Base-by-base conservation (phyloP, 2,329 filamentous ascomycete genomes). In the Sclerotinia glacialis region DNA sequence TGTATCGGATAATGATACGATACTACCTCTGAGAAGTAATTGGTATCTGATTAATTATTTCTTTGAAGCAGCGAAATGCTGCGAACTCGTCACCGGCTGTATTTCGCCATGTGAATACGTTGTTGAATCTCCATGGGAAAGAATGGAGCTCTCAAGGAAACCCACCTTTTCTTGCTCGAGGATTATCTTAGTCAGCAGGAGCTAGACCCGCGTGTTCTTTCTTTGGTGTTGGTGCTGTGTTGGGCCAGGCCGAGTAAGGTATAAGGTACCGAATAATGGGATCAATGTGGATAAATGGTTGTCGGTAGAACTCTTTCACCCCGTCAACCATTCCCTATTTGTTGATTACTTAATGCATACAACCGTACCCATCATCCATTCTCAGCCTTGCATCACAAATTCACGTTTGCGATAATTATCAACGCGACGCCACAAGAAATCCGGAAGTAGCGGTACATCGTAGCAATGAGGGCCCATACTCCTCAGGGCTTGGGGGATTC, bases 391-490 rank as follows among this genome's bases (percentile, higher is more conserved):
- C 31, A 61, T 26, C 58, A 37, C 42, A 37, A 47, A 49, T 40
- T 61, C 21, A 14, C 46, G 44, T 49, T 61, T 61, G 63, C 70
- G 68, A 73, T 64, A 68, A 68, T 50, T 60, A 37, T 68, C 47
- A 16, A 54, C 23, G 2, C 37, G 23, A 61, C 64, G 21, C n/a
- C 46, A 67, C 60, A 28, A 34, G 47, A 58, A 64, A 46, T 28
- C 23, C 42, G 44, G 54, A 23, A 26, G 9, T 37, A 40, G 63
- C 34, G 44, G 60, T 58, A 26, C 50, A 58, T 61, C 44, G 11
- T 47, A 44, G 8, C 34, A 12, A 77, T 76, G 74, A 74, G 70
- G 67, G 70, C 72, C 46, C 73, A 76, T 66, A 75, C 74, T 18
- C 74, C 75, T 7, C 69, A 72, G 26, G 62, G 72, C 28, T 40